A percentile compares a stretch with the other conserved stretches of the same genome.
Conservation (phyloP, 2,329 filamentous ascomycete genomes). For the Beauveria caledonica region DNA sequence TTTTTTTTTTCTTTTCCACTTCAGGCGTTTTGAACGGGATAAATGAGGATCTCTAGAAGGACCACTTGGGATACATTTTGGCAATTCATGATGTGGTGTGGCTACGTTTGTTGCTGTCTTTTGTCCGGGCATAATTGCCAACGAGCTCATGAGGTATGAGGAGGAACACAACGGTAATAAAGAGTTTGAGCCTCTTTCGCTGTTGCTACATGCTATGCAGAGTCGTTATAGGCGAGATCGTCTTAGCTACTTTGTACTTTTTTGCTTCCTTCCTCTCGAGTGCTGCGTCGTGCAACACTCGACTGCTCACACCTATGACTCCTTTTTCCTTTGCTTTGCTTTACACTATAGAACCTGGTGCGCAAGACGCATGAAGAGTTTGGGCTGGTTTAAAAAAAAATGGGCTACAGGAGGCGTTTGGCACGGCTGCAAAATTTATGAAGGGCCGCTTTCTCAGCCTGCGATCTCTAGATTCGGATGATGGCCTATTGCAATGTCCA, state of each 20-base stretch:
- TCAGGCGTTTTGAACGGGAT: slow-evolving; percentile 3
- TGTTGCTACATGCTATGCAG: slow-evolving; percentile 7
- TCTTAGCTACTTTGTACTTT: slow-evolving; percentile 14
- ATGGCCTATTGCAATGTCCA: background rate
- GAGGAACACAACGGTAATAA: background rate
- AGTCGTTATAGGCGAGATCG: slow-evolving; percentile 9
- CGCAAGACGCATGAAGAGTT: slow-evolving; percentile 5
- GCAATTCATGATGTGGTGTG: background rate
- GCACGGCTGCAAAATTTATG: background rate
- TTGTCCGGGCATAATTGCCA: background rate
- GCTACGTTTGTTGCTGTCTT: background rate
- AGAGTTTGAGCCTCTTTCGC: slow-evolving; percentile 6
- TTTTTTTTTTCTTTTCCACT: background rate
- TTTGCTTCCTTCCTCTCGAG: slow-evolving; percentile 15
- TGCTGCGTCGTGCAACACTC: slow-evolving; percentile 11
- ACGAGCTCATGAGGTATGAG: slow-evolving; percentile 3
- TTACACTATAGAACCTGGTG: background rate
- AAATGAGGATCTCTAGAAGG: slow-evolving; percentile 10
- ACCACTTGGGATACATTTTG: slow-evolving; percentile 7
- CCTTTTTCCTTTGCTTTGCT: slow-evolving; percentile 1
- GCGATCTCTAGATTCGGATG: background rate
- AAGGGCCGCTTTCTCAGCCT: background rate
- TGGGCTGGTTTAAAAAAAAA: background rate
- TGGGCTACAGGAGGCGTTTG: background rate
- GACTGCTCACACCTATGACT: slow-evolving; percentile 6